phyloP scores from a whole-genome alignment of 139 green algal species.

The Trebouxia sp. region DNA sequence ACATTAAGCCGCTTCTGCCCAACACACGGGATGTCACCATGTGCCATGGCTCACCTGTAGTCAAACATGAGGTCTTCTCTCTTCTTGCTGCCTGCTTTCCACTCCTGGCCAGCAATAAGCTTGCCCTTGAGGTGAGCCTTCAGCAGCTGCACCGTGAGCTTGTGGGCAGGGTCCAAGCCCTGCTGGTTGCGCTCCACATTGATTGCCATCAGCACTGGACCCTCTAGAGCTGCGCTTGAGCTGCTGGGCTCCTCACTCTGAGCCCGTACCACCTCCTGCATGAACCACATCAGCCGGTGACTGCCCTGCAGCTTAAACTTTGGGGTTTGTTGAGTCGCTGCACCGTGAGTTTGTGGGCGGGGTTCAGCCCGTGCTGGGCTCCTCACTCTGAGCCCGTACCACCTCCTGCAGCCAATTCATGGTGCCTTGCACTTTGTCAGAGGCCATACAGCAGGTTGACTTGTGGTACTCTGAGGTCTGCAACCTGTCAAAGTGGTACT shows the following conservation, averaged over 20 bases:
- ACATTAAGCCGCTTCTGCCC: neutral
- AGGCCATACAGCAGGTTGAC: too few relatives aligned
- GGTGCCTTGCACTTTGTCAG: too few relatives aligned
- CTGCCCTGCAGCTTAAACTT: neutral
- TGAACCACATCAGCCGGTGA: neutral
- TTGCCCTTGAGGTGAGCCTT: slow-evolving; percentile 47
- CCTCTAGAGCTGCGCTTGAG: slow-evolving; percentile 35
- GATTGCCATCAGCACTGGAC: slow-evolving; percentile 53
- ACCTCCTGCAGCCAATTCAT: slow-evolving; percentile 19
- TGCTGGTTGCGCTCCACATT: slow-evolving; percentile 39
- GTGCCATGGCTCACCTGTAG: slow-evolving; percentile 44
- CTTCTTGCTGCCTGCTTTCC: slow-evolving; percentile 51
- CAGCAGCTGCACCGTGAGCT: slow-evolving; percentile 61
- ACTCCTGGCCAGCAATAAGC: slow-evolving; percentile 40
- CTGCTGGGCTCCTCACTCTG: slow-evolving; percentile 7
- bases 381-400: slow-evolving; percentile 3
- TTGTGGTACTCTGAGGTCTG: too few relatives aligned
- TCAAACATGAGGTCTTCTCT: slow-evolving; percentile 56
- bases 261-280: neutral
- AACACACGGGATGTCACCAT: neutral
- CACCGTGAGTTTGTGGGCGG: slow-evolving; percentile 58
- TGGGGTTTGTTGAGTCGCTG: slow-evolving; percentile 39
- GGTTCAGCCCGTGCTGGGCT: slow-evolving; percentile 31
- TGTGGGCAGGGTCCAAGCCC: slow-evolving; percentile 36
- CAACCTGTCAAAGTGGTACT: too few relatives aligned